A percentile compares a stretch with the other conserved stretches of the same genome.
Evolutionary conservation across 441 rosid species (phyloP).

Genomic region (Jatropha podagrica): DNA sequence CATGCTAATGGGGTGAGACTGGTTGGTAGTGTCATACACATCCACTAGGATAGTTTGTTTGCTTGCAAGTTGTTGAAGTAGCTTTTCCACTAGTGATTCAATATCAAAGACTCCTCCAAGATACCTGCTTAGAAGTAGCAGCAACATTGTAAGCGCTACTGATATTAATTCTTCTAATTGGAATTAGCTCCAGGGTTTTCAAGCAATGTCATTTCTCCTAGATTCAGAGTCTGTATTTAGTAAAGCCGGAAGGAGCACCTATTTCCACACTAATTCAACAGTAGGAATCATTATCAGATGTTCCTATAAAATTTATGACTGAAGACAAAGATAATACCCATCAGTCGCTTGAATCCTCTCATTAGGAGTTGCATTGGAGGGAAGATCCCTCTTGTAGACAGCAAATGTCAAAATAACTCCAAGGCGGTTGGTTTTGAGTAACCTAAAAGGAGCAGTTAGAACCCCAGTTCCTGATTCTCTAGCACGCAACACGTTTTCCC

Average conservation of each 20-base stretch:
- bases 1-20: conserved; percentile 82
- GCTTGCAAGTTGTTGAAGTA: conserved; percentile 94
- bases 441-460: conserved; percentile 83
- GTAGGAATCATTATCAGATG: not conserved
- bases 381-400: conserved; percentile 75
- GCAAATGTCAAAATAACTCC: conserved; percentile 93
- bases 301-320: not conserved
- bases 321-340: conserved; percentile 50
- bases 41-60: conserved; percentile 88
- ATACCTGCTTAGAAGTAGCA: conserved; percentile 51
- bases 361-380: conserved; percentile 72
- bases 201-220: not conserved
- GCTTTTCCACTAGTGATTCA: conserved; percentile 82
- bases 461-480: conserved; percentile 86
- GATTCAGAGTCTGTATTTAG: not conserved
- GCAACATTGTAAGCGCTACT: conserved; percentile 14
- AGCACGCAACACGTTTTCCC: conserved; percentile 82
- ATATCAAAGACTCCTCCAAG: conserved; percentile 89
- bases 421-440: conserved; percentile 80
- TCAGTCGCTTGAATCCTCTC: conserved; percentile 79
- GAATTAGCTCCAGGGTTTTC: conserved; percentile 1
- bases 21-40: conserved; percentile 74
- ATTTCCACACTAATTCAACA: conserved; percentile 5
- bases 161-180: conserved; percentile 1
- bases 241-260: not conserved